Conservation (phyloP, 2,329 filamentous ascomycete species). For the Sclerotinia nivalis region DNA sequence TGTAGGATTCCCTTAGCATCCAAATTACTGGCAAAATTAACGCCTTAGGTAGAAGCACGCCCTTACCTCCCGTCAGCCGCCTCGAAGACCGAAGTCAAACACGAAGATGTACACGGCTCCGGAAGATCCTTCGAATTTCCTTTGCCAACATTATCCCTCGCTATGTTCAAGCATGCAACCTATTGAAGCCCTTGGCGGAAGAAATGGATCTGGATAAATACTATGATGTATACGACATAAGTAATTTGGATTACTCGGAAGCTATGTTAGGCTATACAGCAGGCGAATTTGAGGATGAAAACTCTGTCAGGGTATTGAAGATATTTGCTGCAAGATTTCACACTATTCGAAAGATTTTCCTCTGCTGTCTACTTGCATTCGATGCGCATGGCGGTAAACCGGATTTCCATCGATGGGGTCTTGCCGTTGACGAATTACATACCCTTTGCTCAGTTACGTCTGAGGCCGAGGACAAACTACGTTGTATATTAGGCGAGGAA, state of each 20-base stretch:
- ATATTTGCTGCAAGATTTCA: slow-evolving; percentile 79
- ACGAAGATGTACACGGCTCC: slow-evolving; percentile 76
- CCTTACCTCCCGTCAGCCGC: slow-evolving; percentile 86
- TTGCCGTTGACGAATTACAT: slow-evolving; percentile 73
- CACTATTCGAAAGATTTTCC: slow-evolving; percentile 76
- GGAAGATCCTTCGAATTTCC: slow-evolving; percentile 70
- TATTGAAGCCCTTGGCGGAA: slow-evolving; percentile 72
- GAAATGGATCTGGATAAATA: slow-evolving; percentile 86
- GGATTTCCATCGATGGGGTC: slow-evolving; percentile 77
- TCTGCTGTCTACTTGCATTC: slow-evolving; percentile 86
- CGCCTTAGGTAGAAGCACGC: slow-evolving; percentile 65
- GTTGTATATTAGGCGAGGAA: slow-evolving; percentile 72
- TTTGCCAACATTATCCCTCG: slow-evolving; percentile 69
- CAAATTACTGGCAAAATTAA: slow-evolving; percentile 25
- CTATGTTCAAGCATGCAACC: slow-evolving; percentile 68
- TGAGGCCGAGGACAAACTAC: slow-evolving; percentile 64
- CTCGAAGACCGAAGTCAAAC: slow-evolving; percentile 81
- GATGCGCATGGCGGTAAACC: slow-evolving; percentile 76
- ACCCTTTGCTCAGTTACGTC: slow-evolving; percentile 62
- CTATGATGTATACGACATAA: slow-evolving; percentile 85
- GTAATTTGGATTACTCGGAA: slow-evolving; percentile 69
- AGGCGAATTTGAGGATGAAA: slow-evolving; percentile 70
- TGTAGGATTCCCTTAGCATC: slow-evolving; percentile 54
- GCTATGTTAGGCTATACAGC: slow-evolving; percentile 65
- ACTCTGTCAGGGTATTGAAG: slow-evolving; percentile 79